Base-by-base conservation (phyloP, 306 rosid species). In the Malus orientalis region DNA sequence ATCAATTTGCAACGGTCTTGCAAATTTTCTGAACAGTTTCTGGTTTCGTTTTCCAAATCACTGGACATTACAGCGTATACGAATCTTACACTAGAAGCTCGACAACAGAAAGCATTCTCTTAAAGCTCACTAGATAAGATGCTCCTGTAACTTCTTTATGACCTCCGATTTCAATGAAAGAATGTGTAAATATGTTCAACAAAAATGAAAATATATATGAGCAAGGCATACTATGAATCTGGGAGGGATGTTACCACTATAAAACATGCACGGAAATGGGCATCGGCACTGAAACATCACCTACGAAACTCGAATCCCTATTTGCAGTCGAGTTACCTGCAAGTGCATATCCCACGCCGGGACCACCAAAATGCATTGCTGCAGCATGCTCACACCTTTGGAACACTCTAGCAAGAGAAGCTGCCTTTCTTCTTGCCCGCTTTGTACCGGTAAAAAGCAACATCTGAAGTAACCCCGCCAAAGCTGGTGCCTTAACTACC, bases 391-490 rank as follows among this genome's bases (percentile, higher is more conserved):
- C 93, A 33, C 91, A 83, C 82, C 97, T 89, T 76, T 90, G 97
- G 74, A 94, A 94, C 75, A 92, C 97, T 82, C 96, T 85, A 20
- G 95, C 95, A 53, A 94, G 95, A 44, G 98, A 94, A 6, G 98
- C 98, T 29, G 98, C 98, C 88, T 94, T 94, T 75, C 98, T 81
- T 80, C 97, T 87, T 8, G 98, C 98, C 25, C 98, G 84, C 72
- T 92, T 94, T 45, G 98, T 94, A 15, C 98, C 98, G 0, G 98
- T 94, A 65, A 90, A 94, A 36, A 90, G 78, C 71, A 94, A 84
- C 45, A 88, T 80, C 84, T 92, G 98, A 73, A 94, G 97, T 74
- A 94, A 83, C 11, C 95, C 92, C 4, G 92, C 97, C 83, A 94
- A 88, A 57, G 94, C 87, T 0, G 98, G 98, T 3, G 91, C 96